A percentile compares a stretch with the other conserved stretches of the same genome.
Evolutionary conservation across 345 rosid species (phyloP).

Genomic region (Eucalyptus tenuipes): DNA sequence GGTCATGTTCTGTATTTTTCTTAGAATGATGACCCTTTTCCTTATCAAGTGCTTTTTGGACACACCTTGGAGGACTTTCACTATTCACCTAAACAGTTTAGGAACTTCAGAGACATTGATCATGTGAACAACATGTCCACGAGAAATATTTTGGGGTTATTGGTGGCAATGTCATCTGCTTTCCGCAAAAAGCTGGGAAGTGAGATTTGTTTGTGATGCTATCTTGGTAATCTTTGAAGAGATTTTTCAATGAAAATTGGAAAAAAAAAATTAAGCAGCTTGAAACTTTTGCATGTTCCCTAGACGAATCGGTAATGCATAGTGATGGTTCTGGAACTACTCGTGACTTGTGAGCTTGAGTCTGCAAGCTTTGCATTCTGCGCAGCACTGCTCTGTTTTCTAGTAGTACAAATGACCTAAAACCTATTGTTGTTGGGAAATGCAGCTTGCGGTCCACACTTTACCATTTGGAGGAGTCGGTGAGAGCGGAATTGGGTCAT

Average conservation of each 20-base stretch:
- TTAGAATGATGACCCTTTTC: not conserved
- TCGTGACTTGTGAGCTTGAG: not conserved
- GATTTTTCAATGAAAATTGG: not conserved
- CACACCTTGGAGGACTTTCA: not conserved
- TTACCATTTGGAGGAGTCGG: constrained; percentile 97
- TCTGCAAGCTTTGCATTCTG: not conserved
- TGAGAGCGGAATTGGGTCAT: constrained; percentile 84
- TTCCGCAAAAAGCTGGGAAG: not conserved
- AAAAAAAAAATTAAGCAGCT: not conserved
- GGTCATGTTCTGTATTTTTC: not conserved
- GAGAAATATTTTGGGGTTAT: not conserved
- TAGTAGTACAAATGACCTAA: not conserved
- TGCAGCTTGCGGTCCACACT: constrained; percentile 55
- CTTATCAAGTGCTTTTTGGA: not conserved
- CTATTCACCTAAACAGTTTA: not conserved
- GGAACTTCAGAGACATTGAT: not conserved
- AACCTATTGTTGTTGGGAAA: not conserved
- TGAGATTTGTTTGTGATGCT: not conserved
- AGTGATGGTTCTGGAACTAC: not conserved
- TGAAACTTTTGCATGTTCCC: not conserved
- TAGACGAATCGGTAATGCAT: not conserved
- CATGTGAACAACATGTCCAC: not conserved
- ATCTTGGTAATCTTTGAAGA: not conserved
- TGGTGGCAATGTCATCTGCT: not conserved
- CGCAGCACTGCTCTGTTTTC: not conserved